Evolutionary conservation across 805 yeast species (phyloP).

Genomic region (Wickerhamomyces queroliae): DNA sequence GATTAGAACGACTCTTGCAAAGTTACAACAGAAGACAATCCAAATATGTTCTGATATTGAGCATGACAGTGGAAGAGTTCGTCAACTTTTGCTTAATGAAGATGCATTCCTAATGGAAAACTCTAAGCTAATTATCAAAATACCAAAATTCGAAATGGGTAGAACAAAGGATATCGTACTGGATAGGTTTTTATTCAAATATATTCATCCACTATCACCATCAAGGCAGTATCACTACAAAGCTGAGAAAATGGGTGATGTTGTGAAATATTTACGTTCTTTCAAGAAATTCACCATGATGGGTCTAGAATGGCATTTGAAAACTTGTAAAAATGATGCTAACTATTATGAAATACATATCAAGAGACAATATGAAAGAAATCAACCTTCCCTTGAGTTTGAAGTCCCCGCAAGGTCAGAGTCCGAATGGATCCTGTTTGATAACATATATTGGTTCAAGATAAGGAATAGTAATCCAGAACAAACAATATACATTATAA

Average conservation of each 20-base stretch:
- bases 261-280: conserved; percentile 6
- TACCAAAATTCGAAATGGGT: conserved; percentile 14
- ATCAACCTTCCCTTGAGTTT: conserved; percentile 2
- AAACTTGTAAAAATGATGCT: background rate
- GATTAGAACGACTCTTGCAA: conserved; percentile 8
- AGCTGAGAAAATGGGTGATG: conserved; percentile 12
- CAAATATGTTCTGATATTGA: conserved; percentile 16
- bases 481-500: conserved; percentile 8
- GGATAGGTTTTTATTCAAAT: conserved; percentile 22
- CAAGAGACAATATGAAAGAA: conserved; percentile 15
- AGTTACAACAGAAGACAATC: conserved; percentile 14
- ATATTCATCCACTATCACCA: conserved; percentile 24
- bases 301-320: conserved; percentile 18
- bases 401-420: conserved; percentile 13
- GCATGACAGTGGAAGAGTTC: conserved; percentile 6
- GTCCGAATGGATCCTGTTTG: conserved; percentile 32
- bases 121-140: conserved; percentile 10
- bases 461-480: conserved; percentile 6
- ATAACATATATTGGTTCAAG: conserved; percentile 34
- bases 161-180: conserved; percentile 14
- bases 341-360: conserved; percentile 1
- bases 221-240: conserved; percentile 18
- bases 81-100: background rate
- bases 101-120: background rate
- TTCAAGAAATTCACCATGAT: conserved; percentile 14